Conservation (phyloP, 164 flowering plant genomes). For the Macadamia tetraphylla region DNA sequence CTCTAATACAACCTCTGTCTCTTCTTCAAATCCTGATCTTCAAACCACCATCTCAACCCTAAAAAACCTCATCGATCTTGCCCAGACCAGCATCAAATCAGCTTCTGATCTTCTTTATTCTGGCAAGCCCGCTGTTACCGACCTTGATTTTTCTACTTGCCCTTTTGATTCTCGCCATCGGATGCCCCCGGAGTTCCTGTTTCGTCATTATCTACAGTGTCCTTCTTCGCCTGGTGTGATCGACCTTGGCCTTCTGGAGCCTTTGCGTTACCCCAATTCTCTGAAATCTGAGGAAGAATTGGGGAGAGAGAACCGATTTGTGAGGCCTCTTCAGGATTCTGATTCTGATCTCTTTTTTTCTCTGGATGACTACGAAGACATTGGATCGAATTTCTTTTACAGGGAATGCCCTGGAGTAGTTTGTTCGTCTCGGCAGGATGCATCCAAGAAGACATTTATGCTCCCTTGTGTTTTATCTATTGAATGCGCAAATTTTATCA, state of each 20-base stretch:
- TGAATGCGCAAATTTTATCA: conserved; percentile 47
- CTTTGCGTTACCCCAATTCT: conserved; percentile 44
- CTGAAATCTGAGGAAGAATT: conserved; percentile 24
- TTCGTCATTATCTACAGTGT: conserved; percentile 67
- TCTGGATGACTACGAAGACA: conserved; percentile 40
- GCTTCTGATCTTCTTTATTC: conserved; percentile 24
- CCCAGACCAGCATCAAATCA: conserved; percentile 29
- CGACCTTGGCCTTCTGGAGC: conserved; percentile 17
- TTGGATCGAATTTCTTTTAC: conserved; percentile 52
- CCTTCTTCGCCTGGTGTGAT: conserved; percentile 30
- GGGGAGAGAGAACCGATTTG: conserved; percentile 14
- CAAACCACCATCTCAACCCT: conserved; percentile 32
- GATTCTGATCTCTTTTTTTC: conserved; percentile 43
- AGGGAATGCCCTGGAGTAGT: conserved; percentile 74
- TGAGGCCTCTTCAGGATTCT: conserved; percentile 11
- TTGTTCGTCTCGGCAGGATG: conserved; percentile 20
- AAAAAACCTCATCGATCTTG: conserved; percentile 31
- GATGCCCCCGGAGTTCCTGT: conserved; percentile 59
- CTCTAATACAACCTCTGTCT: conserved; percentile 1
- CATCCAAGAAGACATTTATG: conserved; percentile 29
- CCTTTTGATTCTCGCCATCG: conserved; percentile 61
- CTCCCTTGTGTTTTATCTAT: conserved; percentile 50
- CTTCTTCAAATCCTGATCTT: conserved; percentile 15
- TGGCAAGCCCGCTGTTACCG: conserved; percentile 4
- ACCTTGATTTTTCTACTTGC: conserved; percentile 35